Percentiles rank a stretch among this genome's conserved stretches.
These are phyloP conservation scores for Naumovozyma dairenensis DNA, from an alignment of 805 yeast species.

Conservation along the genomic window DNA sequence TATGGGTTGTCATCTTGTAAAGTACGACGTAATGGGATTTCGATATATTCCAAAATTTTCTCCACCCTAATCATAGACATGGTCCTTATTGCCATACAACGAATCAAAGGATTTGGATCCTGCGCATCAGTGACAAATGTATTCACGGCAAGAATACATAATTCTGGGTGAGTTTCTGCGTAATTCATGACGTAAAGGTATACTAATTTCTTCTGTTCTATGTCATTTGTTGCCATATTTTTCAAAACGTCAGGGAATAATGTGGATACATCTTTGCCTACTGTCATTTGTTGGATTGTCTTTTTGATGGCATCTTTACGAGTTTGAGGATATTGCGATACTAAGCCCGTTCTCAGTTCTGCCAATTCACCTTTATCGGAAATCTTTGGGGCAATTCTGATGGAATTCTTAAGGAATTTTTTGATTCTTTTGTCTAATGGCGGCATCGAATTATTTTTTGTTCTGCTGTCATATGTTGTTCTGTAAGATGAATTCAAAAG, in stretches of 20 bases:
- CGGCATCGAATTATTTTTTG: too few species aligned
- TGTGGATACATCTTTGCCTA: slow-evolving; percentile 92
- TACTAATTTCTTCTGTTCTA: slow-evolving; percentile 93
- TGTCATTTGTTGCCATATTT: slow-evolving; percentile 92
- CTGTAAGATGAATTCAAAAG: too few species aligned
- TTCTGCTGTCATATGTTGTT: too few species aligned
- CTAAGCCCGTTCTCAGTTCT: slow-evolving; percentile 82
- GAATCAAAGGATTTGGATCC: slow-evolving; percentile 90
- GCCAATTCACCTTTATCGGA: slow-evolving; percentile 62
- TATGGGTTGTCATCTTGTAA: slow-evolving; percentile 90
- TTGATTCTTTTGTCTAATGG: slow-evolving; percentile 29
- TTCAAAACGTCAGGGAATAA: slow-evolving; percentile 92
- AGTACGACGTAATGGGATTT: slow-evolving; percentile 77
- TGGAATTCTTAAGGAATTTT: slow-evolving; percentile 27
- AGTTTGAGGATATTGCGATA: slow-evolving; percentile 89
- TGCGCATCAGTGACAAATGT: slow-evolving; percentile 92
- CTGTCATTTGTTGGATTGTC: slow-evolving; percentile 96
- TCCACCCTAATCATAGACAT: slow-evolving; percentile 98
- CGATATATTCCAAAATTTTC: slow-evolving; percentile 91
- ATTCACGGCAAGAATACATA: slow-evolving; percentile 91
- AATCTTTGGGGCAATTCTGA: slow-evolving; percentile 31
- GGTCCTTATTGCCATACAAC: slow-evolving; percentile 94
- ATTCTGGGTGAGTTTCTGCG: slow-evolving; percentile 92
- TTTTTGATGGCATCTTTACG: slow-evolving; percentile 94
- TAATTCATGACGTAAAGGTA: slow-evolving; percentile 93